Percentiles rank a stretch among this genome's conserved stretches.
Evolutionary conservation across 495 filamentous ascomycete genomes (phyloP).

Genomic region (Lasiosphaeria ovina): DNA sequence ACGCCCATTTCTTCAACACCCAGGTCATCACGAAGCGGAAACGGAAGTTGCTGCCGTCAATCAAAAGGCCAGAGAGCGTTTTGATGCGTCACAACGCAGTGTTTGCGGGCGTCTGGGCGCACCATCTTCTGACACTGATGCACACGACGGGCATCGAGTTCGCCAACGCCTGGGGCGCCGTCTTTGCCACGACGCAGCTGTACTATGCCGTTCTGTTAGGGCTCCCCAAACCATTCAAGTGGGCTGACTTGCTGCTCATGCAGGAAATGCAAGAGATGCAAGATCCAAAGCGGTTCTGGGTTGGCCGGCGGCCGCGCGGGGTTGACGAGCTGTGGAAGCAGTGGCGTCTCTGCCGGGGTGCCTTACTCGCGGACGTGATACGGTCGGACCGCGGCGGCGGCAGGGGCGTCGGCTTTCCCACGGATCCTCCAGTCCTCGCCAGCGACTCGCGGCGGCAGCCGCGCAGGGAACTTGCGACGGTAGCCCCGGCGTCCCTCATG

Average conservation of each 20-base stretch:
- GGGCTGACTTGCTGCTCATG: conserved; percentile 5
- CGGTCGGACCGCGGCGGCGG: background rate
- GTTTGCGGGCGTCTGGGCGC: conserved; percentile 3
- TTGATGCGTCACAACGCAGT: background rate
- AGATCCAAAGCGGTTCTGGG: conserved; percentile 9
- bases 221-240: background rate
- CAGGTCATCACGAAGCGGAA: background rate
- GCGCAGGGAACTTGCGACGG: background rate
- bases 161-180: conserved; percentile 8
- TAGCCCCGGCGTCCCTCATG: conserved; percentile 1
- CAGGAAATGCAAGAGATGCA: background rate
- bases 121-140: background rate
- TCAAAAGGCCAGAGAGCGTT: background rate
- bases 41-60: background rate
- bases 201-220: background rate
- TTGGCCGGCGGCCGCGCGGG: background rate
- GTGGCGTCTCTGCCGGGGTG: conserved; percentile 2
- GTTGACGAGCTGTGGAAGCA: conserved; percentile 6
- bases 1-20: background rate
- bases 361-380: background rate
- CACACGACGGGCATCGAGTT: background rate
- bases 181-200: conserved; percentile 3
- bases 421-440: background rate
- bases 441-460: background rate
- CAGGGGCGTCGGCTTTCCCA: too few relatives aligned